Evolutionary conservation across 2,329 filamentous ascomycete species (phyloP).

Genomic region (Colletotrichum cuscutae): DNA sequence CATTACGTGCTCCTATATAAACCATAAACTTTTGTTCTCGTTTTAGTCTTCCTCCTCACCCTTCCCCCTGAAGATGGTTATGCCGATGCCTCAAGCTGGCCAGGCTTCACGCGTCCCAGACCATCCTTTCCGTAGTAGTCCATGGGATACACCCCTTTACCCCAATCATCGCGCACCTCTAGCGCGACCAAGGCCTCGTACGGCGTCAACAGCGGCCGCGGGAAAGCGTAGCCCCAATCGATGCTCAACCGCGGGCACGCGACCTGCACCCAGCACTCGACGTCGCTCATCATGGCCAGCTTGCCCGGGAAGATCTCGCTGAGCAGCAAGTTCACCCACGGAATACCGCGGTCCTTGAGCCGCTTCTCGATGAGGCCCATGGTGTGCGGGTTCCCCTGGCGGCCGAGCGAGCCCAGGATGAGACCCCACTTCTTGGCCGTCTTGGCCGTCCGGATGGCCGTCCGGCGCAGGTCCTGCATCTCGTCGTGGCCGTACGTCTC

Average conservation of each 20-base stretch:
- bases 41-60: background rate
- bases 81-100: constrained; percentile 39
- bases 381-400: constrained; percentile 95
- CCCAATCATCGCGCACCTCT: constrained; percentile 81
- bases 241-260: constrained; percentile 97
- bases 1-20: background rate
- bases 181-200: constrained; percentile 96
- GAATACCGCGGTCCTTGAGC: constrained; percentile 76
- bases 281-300: constrained; percentile 89
- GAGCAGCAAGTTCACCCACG: constrained; percentile 85
- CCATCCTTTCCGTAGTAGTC: constrained; percentile 97
- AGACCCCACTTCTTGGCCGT: constrained; percentile 91
- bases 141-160: constrained; percentile 87
- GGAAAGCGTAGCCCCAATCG: constrained; percentile 98
- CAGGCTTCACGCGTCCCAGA: constrained; percentile 78
- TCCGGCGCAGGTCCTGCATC: constrained; percentile 82
- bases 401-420: constrained; percentile 90
- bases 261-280: constrained; percentile 98
- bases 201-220: constrained; percentile 86
- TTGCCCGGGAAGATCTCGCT: constrained; percentile 98
- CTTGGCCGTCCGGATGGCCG: constrained; percentile 81
- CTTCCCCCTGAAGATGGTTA: background rate
- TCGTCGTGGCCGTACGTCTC: constrained; percentile 93
- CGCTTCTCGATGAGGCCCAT: constrained; percentile 86
- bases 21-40: background rate